Conservation (phyloP, 306 rosid species). For the Vigna radiata region DNA sequence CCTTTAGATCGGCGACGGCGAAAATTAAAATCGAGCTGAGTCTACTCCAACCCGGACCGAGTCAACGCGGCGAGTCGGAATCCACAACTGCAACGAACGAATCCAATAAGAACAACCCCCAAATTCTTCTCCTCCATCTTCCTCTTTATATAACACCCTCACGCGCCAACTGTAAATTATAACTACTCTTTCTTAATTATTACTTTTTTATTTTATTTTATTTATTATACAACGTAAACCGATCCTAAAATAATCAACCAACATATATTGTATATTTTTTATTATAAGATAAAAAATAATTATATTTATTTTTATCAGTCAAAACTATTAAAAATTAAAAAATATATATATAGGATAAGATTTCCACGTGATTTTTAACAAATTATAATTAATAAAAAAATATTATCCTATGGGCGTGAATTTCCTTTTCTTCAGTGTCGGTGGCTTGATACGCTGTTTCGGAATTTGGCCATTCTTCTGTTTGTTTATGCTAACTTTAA, state of each 20-base stretch:
- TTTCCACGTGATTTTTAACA: too few species aligned
- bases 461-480: neutral
- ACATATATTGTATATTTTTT: neutral
- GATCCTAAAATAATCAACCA: neutral
- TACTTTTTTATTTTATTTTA: neutral
- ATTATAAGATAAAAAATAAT: too few species aligned
- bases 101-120: conserved; percentile 15
- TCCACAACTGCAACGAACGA: conserved; percentile 25
- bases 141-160: conserved; percentile 26
- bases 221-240: neutral
- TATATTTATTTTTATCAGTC: too few species aligned
- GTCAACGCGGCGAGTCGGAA: conserved; percentile 51
- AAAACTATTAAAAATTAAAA: too few species aligned
- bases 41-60: conserved; percentile 50
- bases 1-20: conserved; percentile 50
- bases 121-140: neutral
- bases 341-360: too few species aligned
- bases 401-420: neutral
- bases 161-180: conserved; percentile 37
- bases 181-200: neutral
- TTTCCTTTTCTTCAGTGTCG: neutral
- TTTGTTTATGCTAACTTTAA: neutral
- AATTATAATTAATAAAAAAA: neutral
- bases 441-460: conserved; percentile 18
- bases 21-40: conserved; percentile 43